Percentiles rank a stretch among this genome's conserved stretches.
Evolutionary conservation across 2,329 filamentous ascomycete genomes (phyloP).

Genomic region (Alternaria triticimaculans): DNA sequence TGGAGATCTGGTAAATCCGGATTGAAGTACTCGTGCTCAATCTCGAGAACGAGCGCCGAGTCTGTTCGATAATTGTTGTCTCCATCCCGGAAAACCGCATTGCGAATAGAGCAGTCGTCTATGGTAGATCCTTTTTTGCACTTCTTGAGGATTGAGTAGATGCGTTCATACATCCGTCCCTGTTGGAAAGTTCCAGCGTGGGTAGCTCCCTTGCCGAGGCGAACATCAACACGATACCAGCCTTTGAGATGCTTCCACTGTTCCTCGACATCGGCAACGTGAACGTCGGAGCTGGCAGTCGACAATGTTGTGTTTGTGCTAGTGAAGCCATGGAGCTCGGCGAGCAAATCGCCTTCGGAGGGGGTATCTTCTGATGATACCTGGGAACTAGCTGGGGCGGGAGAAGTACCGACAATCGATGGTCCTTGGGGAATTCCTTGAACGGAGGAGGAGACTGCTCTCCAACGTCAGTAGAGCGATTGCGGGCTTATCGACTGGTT

Average conservation of each 20-base stretch:
- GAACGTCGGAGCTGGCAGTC: background rate
- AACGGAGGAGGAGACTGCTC: background rate
- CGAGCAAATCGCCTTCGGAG: background rate
- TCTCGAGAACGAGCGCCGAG: background rate
- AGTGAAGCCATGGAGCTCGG: background rate
- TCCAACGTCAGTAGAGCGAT: background rate
- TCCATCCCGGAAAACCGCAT: background rate
- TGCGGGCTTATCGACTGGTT: background rate
- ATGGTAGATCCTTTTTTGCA: background rate
- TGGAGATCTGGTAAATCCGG: background rate
- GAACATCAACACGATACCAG: slow-evolving; percentile 6
- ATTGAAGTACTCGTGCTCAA: background rate
- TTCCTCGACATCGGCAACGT: background rate
- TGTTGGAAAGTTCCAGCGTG: slow-evolving; percentile 4
- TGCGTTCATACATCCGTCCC: slow-evolving; percentile 5
- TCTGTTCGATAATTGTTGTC: background rate
- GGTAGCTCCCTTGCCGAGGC: background rate
- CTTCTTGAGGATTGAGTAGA: background rate
- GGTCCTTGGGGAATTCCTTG: background rate
- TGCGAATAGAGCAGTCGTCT: background rate
- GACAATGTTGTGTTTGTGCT: background rate
- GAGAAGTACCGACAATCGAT: background rate
- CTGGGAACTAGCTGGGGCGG: background rate
- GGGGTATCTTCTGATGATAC: background rate
- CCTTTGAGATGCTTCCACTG: background rate